These are phyloP conservation scores for Apiospora arundinis DNA, from an alignment of 2,329 filamentous ascomycete species.

Conservation along the genomic window DNA sequence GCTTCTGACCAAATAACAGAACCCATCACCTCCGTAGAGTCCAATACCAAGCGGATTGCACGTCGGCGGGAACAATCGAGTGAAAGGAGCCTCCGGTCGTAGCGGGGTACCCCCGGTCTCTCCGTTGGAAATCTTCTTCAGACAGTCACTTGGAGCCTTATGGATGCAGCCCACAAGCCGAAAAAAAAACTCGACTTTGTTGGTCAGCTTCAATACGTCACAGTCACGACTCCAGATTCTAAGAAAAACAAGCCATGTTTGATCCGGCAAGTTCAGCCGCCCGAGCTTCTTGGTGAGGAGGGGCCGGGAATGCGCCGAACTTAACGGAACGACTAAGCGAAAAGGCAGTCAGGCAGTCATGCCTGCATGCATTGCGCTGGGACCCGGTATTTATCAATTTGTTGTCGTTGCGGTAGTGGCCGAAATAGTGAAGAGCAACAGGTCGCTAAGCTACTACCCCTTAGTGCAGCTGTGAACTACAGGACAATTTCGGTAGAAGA, in stretches of 20 bases:
- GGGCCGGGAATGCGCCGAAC: conserved; percentile 8
- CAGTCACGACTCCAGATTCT: not conserved
- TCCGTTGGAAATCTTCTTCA: not conserved
- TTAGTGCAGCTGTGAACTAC: not conserved
- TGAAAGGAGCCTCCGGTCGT: not conserved
- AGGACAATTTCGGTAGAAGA: not conserved
- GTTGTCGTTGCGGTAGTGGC: not conserved
- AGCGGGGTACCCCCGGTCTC: not conserved
- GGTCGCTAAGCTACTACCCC: not conserved
- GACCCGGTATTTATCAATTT: conserved; percentile 10
- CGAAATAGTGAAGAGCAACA: not conserved
- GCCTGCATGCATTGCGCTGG: not conserved
- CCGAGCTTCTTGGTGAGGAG: not conserved
- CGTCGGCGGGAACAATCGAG: not conserved
- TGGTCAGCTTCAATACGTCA: not conserved
- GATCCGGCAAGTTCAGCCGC: conserved; percentile 1
- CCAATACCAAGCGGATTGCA: not conserved
- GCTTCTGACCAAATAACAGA: not conserved
- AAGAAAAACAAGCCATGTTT: not conserved
- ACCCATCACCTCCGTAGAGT: not conserved
- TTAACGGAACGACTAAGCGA: not conserved
- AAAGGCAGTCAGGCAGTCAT: not conserved
- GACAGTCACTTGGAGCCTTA: not conserved
- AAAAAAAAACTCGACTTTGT: not conserved
- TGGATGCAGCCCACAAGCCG: not conserved